phyloP scores from a whole-genome alignment of 352 stramenopile species.

The Blastocystis sp. region DNA sequence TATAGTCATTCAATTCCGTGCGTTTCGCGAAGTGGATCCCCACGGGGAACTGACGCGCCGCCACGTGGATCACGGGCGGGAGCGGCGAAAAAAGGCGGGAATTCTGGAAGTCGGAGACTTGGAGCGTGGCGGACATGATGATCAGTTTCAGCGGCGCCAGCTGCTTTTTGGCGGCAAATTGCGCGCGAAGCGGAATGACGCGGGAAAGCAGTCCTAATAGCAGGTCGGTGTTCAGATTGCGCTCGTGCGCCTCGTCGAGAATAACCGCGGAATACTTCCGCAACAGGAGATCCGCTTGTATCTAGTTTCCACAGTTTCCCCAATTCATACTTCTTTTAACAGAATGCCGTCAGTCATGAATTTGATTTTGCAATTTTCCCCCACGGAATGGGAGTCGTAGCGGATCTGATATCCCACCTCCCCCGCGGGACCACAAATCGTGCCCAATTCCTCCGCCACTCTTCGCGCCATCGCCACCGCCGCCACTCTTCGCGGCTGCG shows the following conservation, averaged over 20 bases:
- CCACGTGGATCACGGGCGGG: constrained; percentile 81
- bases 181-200: constrained; percentile 77
- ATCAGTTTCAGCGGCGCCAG: constrained; percentile 68
- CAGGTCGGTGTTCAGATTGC: constrained; percentile 84
- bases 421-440: constrained; percentile 65
- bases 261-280: constrained; percentile 65
- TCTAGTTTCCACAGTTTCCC: constrained; percentile 19
- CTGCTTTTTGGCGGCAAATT: constrained; percentile 67
- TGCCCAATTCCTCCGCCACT: constrained; percentile 89
- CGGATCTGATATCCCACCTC: constrained; percentile 90
- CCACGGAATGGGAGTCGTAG: constrained; percentile 85
- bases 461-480: constrained; percentile 89
- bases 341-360: constrained; percentile 99
- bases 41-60: constrained; percentile 85
- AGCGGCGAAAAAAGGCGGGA: constrained; percentile 76
- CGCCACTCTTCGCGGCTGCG: constrained; percentile 91
- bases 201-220: constrained; percentile 85
- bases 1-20: constrained; percentile 91
- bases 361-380: constrained; percentile 79
- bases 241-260: constrained; percentile 88
- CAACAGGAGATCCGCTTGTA: constrained; percentile 61
- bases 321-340: constrained; percentile 78
- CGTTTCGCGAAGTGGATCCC: constrained; percentile 93
- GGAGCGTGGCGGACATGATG: constrained; percentile 95
- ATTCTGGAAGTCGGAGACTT: constrained; percentile 92